A percentile compares a stretch with the other conserved stretches of the same genome.
Conservation (phyloP, 2,329 filamentous ascomycete genomes). For the Nakataea oryzae region DNA sequence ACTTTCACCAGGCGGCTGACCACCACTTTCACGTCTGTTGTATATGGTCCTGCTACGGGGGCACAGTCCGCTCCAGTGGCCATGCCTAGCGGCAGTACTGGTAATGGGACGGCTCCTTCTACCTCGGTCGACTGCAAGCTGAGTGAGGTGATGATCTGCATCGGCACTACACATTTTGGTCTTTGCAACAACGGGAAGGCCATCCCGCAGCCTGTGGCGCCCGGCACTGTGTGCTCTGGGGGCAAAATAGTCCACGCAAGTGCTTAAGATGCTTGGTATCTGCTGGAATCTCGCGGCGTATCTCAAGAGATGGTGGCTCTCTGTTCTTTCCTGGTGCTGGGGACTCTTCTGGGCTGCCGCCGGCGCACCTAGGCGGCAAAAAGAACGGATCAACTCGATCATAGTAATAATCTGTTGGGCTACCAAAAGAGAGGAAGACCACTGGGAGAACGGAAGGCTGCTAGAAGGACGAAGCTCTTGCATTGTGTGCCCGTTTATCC, state of each 20-base stretch:
- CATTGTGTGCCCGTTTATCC: no score
- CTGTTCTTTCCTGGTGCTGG: no score
- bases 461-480: no score
- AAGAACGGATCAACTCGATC: no score
- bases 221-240: slow-evolving; percentile 10
- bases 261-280: not conserved
- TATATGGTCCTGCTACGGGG: slow-evolving; percentile 1
- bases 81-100: not conserved
- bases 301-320: no score
- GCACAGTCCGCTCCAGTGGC: no score
- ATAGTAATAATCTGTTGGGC: no score
- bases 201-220: slow-evolving; percentile 9
- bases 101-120: not conserved
- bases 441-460: no score
- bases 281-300: no score
- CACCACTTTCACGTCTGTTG: not conserved
- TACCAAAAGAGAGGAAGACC: no score
- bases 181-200: slow-evolving; percentile 11
- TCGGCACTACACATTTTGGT: slow-evolving; percentile 9
- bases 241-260: not conserved
- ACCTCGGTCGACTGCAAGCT: slow-evolving; percentile 8
- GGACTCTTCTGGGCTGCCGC: no score
- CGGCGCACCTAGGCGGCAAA: no score
- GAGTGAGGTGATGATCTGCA: slow-evolving; percentile 11
- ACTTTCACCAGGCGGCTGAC: not conserved